A percentile compares a stretch with the other conserved stretches of the same genome.
Conservation (phyloP, 257 asterid genomes). For the Schizonepeta tenuifolia region DNA sequence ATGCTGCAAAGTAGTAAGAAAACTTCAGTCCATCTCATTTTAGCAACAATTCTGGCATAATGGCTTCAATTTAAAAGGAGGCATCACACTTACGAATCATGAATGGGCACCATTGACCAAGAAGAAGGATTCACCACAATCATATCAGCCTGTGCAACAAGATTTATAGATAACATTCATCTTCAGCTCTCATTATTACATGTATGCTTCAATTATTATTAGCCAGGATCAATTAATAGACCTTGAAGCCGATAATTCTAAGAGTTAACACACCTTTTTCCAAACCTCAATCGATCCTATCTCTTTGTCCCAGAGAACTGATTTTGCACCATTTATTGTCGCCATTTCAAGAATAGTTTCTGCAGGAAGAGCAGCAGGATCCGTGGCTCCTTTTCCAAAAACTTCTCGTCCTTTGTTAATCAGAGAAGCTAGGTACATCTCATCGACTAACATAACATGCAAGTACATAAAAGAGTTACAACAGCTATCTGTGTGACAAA, state of each 20-base stretch:
- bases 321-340: conserved; percentile 71
- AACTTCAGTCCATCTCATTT: conserved; percentile 19
- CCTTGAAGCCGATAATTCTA: not conserved
- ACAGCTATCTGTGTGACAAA: not conserved
- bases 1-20: conserved; percentile 57
- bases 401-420: conserved; percentile 85
- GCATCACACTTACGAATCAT: conserved; percentile 54
- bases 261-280: conserved; percentile 56
- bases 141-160: conserved; percentile 68
- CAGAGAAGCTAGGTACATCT: conserved; percentile 87
- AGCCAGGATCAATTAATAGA: not conserved
- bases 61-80: not conserved
- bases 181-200: conserved; percentile 7
- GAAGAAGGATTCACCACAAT: conserved; percentile 62
- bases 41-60: conserved; percentile 3
- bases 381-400: conserved; percentile 55
- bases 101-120: conserved; percentile 82
- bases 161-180: conserved; percentile 1
- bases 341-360: conserved; percentile 79
- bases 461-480: not conserved
- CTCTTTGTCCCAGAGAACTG: conserved; percentile 77
- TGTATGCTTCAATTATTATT: not conserved
- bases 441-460: conserved; percentile 67
- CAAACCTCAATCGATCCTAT: conserved; percentile 83
- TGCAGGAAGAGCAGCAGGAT: conserved; percentile 78